phyloP scores from a whole-genome alignment of 306 rosid species.

The Urtica urens region DNA sequence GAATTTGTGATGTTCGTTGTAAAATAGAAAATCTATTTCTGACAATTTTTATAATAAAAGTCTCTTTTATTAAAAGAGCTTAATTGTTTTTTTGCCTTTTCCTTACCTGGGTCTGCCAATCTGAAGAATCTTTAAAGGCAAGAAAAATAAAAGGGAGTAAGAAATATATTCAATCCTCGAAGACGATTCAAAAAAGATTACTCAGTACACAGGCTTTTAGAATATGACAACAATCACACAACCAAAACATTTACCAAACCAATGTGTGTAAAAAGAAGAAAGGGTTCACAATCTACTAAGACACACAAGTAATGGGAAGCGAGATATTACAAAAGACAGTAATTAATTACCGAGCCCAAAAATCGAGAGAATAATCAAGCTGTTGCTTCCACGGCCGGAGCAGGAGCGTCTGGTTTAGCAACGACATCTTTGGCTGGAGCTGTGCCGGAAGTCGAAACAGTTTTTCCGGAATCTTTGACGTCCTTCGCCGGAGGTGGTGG shows the following conservation, averaged over 20 bases:
- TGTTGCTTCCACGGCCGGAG: conserved; percentile 21
- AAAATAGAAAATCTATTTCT: background rate
- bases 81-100: too few relatives aligned
- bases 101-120: too few relatives aligned
- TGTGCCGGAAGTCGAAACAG: conserved; percentile 39
- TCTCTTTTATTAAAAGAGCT: too few relatives aligned
- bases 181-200: background rate
- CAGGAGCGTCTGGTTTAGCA: conserved; percentile 41
- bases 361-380: conserved; percentile 17
- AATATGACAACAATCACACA: conserved; percentile 10
- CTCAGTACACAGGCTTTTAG: conserved; percentile 5
- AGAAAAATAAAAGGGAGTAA: background rate
- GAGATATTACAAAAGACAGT: conserved; percentile 18
- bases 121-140: too few relatives aligned
- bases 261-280: conserved; percentile 21
- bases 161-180: background rate
- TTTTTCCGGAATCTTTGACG: conserved; percentile 38
- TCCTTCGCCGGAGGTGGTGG: conserved; percentile 70
- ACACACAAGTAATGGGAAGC: conserved; percentile 21
- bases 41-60: background rate
- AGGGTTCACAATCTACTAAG: conserved; percentile 28
- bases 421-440: conserved; percentile 46
- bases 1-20: background rate
- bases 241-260: conserved; percentile 12
- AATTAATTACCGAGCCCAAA: conserved; percentile 18